Conservation (phyloP, 1,284 basidiomycete genomes). For the Trichosporon sp. region DNA sequence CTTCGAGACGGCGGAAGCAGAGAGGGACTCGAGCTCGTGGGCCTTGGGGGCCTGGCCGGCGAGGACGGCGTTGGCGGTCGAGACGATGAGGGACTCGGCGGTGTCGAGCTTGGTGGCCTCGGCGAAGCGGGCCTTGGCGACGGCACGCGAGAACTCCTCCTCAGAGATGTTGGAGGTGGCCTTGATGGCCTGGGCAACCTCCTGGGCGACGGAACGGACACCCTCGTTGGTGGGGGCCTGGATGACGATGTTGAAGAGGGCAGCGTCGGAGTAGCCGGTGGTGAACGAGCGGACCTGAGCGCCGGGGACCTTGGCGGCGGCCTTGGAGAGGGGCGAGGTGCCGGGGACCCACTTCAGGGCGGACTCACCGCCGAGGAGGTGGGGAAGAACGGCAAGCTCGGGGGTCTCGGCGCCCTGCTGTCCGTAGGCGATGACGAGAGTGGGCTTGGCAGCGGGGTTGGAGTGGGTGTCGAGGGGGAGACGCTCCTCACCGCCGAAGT, state of each 20-base stretch:
- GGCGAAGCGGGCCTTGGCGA: conserved; percentile 80
- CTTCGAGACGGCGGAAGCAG: conserved; percentile 60
- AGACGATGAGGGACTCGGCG: conserved; percentile 60
- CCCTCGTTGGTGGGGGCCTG: conserved; percentile 44
- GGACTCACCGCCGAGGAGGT: conserved; percentile 65
- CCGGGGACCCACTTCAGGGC: conserved; percentile 82
- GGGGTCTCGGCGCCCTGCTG: conserved; percentile 58
- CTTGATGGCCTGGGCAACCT: conserved; percentile 63
- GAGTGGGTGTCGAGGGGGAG: conserved; percentile 56
- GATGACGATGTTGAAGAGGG: conserved; percentile 74
- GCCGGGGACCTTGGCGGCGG: conserved; percentile 47
- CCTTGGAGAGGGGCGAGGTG: conserved; percentile 61
- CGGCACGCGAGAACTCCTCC: conserved; percentile 71
- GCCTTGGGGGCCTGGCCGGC: conserved; percentile 56
- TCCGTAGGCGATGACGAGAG: conserved; percentile 78
- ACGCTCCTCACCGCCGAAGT: conserved; percentile 82
- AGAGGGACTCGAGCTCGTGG: conserved; percentile 61
- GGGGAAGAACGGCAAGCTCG: conserved; percentile 70
- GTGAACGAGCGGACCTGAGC: conserved; percentile 65
- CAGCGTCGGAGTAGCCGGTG: conserved; percentile 82
- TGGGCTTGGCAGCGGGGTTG: conserved; percentile 57
- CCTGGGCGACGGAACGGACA: conserved; percentile 55
- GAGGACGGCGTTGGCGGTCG: conserved; percentile 57
- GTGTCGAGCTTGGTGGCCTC: conserved; percentile 66
- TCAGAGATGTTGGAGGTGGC: conserved; percentile 59